A percentile compares a stretch with the other conserved stretches of the same genome.
These are phyloP conservation scores for Lathyrus oleraceus DNA, from an alignment of 306 rosid species.

Conservation along the genomic window DNA sequence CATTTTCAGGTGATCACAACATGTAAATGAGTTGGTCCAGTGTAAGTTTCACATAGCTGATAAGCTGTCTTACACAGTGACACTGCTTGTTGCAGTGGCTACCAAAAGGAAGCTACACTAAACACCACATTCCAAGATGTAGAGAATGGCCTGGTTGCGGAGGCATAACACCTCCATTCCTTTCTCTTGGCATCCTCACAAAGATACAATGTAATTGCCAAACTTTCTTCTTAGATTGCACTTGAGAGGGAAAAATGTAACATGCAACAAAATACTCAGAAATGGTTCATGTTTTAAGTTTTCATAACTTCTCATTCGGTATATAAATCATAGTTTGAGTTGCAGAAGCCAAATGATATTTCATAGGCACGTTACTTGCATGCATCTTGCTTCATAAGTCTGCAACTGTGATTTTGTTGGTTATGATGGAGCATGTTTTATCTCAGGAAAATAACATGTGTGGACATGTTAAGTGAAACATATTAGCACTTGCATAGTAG, in stretches of 20 bases:
- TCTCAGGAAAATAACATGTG: not conserved
- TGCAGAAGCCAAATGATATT: not conserved
- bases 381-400: slow-evolving; percentile 24
- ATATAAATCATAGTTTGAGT: slow-evolving; percentile 5
- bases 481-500: not conserved
- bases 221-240: not conserved
- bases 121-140: slow-evolving; percentile 1
- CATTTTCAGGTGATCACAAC: slow-evolving; percentile 33
- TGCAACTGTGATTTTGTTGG: not conserved
- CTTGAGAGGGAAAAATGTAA: slow-evolving; percentile 10
- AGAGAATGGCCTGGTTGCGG: not conserved
- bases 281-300: slow-evolving; percentile 1
- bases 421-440: not conserved
- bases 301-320: slow-evolving; percentile 3
- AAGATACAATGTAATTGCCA: slow-evolving; percentile 14
- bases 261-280: not conserved
- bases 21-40: slow-evolving; percentile 39
- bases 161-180: not conserved
- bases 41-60: slow-evolving; percentile 24
- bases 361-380: not conserved
- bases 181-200: not conserved
- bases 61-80: slow-evolving; percentile 18
- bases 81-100: slow-evolving; percentile 21
- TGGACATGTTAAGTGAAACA: not conserved
- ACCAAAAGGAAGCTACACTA: slow-evolving; percentile 30